phyloP scores from a whole-genome alignment of 371 early-diverging fungal genomes.

The Mortierella sp. region DNA sequence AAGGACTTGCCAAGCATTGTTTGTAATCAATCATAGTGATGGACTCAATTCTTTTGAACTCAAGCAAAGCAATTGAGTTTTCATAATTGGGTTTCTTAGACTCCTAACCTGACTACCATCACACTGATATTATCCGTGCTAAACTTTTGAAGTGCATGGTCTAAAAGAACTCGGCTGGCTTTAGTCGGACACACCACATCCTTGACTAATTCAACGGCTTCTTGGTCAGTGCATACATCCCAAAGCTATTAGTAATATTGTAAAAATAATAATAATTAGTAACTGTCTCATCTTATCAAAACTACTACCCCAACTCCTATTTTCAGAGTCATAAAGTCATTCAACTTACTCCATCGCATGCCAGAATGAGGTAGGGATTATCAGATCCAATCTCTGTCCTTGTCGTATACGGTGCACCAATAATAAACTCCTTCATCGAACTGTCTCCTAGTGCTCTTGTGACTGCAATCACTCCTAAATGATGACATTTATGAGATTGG shows the following conservation, averaged over 20 bases:
- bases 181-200: conserved; percentile 81
- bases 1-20: too few species aligned
- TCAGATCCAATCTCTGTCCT: conserved; percentile 80
- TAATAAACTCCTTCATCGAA: conserved; percentile 95
- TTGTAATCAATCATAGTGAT: too few species aligned
- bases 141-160: conserved; percentile 91
- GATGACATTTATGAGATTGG: neutral
- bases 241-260: conserved; percentile 75
- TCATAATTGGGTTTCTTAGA: neutral
- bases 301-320: neutral
- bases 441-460: conserved; percentile 97
- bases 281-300: neutral
- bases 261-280: conserved; percentile 2
- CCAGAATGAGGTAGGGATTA: conserved; percentile 91
- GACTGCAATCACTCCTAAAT: conserved; percentile 92
- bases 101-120: conserved; percentile 77
- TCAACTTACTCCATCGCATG: conserved; percentile 96
- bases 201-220: conserved; percentile 91
- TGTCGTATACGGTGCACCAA: conserved; percentile 95
- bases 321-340: neutral
- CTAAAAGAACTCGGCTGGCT: conserved; percentile 86
- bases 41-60: too few species aligned
- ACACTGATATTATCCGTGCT: conserved; percentile 95
- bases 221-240: conserved; percentile 98
- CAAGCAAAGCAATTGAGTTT: too few species aligned